Conservation (phyloP, 306 rosid genomes). For the Oxytropis ochrocephala region DNA sequence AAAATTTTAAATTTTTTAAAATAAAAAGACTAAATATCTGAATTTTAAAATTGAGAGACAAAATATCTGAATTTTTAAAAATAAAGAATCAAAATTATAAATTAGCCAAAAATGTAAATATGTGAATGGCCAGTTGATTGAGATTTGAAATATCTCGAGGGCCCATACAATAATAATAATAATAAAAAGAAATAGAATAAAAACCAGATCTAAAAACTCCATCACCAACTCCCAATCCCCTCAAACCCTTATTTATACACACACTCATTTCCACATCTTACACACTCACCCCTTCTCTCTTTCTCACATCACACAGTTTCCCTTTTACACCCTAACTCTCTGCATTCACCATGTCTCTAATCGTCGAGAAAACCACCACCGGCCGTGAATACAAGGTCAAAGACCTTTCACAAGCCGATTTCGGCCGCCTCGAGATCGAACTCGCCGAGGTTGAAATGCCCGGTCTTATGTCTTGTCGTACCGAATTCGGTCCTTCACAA, state of each 20-base stretch:
- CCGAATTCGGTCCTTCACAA: slow-evolving; percentile 72
- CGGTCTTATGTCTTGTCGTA: slow-evolving; percentile 64
- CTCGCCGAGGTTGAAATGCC: slow-evolving; percentile 99
- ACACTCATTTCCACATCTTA: slow-evolving; percentile 9
- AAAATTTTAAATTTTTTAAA: too few relatives aligned
- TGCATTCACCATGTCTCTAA: slow-evolving; percentile 43
- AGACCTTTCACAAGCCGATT: slow-evolving; percentile 95
- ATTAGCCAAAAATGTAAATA: too few relatives aligned
- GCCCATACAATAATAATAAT: background rate
- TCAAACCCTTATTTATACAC: background rate
- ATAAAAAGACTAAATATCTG: too few relatives aligned
- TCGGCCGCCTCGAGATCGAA: slow-evolving; percentile 87
- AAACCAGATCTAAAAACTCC: background rate
- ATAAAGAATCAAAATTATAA: too few relatives aligned
- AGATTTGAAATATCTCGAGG: background rate
- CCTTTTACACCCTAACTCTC: background rate
- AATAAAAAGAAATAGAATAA: too few relatives aligned
- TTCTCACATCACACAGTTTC: background rate
- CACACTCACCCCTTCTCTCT: slow-evolving; percentile 19
- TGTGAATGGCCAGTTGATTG: background rate
- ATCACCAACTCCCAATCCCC: background rate
- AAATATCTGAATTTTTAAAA: too few relatives aligned
- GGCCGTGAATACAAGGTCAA: slow-evolving; percentile 98
- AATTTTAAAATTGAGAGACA: too few relatives aligned
- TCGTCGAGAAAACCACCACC: slow-evolving; percentile 62